Evolutionary conservation across 805 yeast species (phyloP).

Genomic region (Saturnispora bothae): DNA sequence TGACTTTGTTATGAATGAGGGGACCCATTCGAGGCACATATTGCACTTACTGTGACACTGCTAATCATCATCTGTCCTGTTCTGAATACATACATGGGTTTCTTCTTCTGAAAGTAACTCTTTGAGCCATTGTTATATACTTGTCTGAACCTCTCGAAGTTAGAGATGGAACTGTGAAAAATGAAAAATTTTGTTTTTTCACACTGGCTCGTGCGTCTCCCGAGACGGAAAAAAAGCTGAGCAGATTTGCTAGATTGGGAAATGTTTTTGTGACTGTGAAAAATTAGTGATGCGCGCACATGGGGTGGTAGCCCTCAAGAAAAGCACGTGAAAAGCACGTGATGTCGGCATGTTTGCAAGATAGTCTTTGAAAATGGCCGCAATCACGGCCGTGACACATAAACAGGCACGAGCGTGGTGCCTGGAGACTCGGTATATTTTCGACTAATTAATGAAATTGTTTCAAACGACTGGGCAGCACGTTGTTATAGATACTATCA

Average conservation of each 20-base stretch:
- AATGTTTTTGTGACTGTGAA: slow-evolving; percentile 1
- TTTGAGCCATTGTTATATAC: slow-evolving; percentile 74
- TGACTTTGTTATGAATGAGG: too few relatives aligned
- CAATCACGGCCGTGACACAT: too few relatives aligned
- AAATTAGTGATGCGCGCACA: neutral
- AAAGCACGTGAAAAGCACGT: slow-evolving; percentile 4
- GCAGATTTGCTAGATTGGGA: neutral
- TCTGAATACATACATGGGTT: slow-evolving; percentile 83
- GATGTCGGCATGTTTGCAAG: too few relatives aligned
- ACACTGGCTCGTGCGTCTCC: neutral
- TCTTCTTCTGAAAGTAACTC: slow-evolving; percentile 99
- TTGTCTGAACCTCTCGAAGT: slow-evolving; percentile 6
- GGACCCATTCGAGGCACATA: too few relatives aligned
- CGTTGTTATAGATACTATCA: too few relatives aligned
- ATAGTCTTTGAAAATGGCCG: too few relatives aligned
- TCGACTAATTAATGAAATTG: too few relatives aligned
- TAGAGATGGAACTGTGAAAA: neutral
- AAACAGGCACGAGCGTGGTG: too few relatives aligned
- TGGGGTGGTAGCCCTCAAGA: neutral
- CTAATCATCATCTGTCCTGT: neutral
- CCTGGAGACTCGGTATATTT: too few relatives aligned
- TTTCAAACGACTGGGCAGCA: too few relatives aligned
- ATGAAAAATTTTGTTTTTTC: slow-evolving; percentile 2
- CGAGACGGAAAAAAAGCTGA: slow-evolving; percentile 1
- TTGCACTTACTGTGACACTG: too few relatives aligned